A percentile compares a stretch with the other conserved stretches of the same genome.
Conservation (phyloP, 2,329 filamentous ascomycete species). For the Kalmusia sp. region DNA sequence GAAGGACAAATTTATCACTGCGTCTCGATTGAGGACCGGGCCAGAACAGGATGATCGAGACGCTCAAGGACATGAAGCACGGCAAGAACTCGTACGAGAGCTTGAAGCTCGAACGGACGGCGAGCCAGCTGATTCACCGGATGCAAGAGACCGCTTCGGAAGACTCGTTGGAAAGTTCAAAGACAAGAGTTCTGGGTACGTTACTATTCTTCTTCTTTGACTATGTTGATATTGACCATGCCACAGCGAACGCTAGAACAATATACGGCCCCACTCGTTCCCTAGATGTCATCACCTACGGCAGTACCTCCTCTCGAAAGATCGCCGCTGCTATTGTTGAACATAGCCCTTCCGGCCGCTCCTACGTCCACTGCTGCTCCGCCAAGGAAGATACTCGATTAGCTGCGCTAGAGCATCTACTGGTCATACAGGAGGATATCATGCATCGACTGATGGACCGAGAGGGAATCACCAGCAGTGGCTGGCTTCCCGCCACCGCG, state of each 20-base stretch:
- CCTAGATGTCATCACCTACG: slow-evolving; percentile 47
- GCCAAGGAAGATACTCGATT: slow-evolving; percentile 40
- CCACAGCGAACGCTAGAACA: slow-evolving; percentile 36
- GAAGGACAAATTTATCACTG: not conserved
- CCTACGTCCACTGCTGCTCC: slow-evolving; percentile 43
- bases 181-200: slow-evolving; percentile 40
- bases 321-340: slow-evolving; percentile 46
- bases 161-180: slow-evolving; percentile 42
- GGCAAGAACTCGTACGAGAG: slow-evolving; percentile 38
- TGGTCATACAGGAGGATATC: slow-evolving; percentile 45
- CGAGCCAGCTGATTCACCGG: slow-evolving; percentile 39
- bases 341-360: slow-evolving; percentile 43
- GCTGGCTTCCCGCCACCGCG: slow-evolving; percentile 44
- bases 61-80: slow-evolving; percentile 44
- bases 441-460: slow-evolving; percentile 39
- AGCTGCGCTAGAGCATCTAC: slow-evolving; percentile 41
- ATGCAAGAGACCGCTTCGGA: slow-evolving; percentile 44
- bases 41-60: slow-evolving; percentile 37
- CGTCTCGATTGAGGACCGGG: not conserved
- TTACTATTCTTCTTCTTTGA: not conserved
- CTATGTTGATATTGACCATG: not conserved
- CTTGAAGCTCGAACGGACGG: slow-evolving; percentile 35
- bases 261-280: slow-evolving; percentile 44
- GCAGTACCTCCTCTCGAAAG: slow-evolving; percentile 39
- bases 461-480: slow-evolving; percentile 42